phyloP scores from a whole-genome alignment of 306 rosid genomes.

The Crotalaria pallida region DNA sequence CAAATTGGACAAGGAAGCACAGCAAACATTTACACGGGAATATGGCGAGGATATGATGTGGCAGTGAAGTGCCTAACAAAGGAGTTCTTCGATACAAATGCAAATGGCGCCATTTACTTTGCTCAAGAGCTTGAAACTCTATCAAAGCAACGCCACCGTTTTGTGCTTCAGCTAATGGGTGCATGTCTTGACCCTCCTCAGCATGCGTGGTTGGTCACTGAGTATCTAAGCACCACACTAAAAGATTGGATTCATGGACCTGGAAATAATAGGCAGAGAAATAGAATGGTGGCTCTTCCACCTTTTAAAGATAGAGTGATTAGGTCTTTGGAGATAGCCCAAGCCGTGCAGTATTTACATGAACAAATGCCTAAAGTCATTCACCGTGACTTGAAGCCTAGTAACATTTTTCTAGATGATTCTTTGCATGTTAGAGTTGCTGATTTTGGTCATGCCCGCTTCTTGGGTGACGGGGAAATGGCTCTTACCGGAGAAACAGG shows the following conservation, averaged over 20 bases:
- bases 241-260: slow-evolving; percentile 70
- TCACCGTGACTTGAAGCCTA: slow-evolving; percentile 62
- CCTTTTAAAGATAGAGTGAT: slow-evolving; percentile 38
- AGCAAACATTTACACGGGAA: slow-evolving; percentile 53
- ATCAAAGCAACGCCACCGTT: slow-evolving; percentile 50
- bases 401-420: slow-evolving; percentile 54
- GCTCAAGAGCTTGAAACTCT: slow-evolving; percentile 58
- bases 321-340: slow-evolving; percentile 53
- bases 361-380: slow-evolving; percentile 51
- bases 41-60: slow-evolving; percentile 63
- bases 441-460: slow-evolving; percentile 67
- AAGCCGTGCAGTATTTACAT: slow-evolving; percentile 63
- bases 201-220: slow-evolving; percentile 61
- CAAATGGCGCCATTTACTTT: slow-evolving; percentile 41
- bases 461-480: slow-evolving; percentile 48
- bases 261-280: slow-evolving; percentile 30
- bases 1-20: slow-evolving; percentile 63
- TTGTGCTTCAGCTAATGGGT: slow-evolving; percentile 65
- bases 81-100: slow-evolving; percentile 44
- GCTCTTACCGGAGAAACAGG: slow-evolving; percentile 60
- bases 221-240: slow-evolving; percentile 34
- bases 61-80: slow-evolving; percentile 62
- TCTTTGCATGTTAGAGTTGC: slow-evolving; percentile 51
- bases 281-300: slow-evolving; percentile 36
- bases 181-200: slow-evolving; percentile 60